Conservation (phyloP, 1,139 yeast species). For the Taiozyma sp. region DNA sequence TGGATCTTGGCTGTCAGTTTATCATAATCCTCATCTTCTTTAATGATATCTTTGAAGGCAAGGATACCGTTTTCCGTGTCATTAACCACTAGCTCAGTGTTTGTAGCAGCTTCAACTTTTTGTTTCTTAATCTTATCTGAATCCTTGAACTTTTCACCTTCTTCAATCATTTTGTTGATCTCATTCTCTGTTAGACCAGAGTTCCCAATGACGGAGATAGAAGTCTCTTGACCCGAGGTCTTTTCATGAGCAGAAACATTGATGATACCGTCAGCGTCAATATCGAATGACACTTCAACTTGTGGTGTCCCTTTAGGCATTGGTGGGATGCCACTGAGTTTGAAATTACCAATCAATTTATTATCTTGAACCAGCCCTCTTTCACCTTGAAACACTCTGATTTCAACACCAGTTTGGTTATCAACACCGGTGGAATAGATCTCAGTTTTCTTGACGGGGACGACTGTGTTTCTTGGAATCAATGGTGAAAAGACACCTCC, state of each 20-base stretch:
- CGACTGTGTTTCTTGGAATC: constrained; percentile 71
- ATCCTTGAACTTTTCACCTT: constrained; percentile 29
- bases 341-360: constrained; percentile 68
- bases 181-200: constrained; percentile 66
- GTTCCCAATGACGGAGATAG: constrained; percentile 68
- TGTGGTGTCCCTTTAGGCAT: constrained; percentile 78
- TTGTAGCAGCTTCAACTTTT: constrained; percentile 30
- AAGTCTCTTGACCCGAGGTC: constrained; percentile 48
- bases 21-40: constrained; percentile 34
- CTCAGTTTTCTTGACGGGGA: constrained; percentile 69
- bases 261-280: constrained; percentile 81
- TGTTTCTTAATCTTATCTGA: constrained; percentile 21
- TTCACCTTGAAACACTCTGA: constrained; percentile 78
- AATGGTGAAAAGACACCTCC: constrained; percentile 79
- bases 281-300: constrained; percentile 67
- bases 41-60: constrained; percentile 35
- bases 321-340: constrained; percentile 61
- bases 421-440: constrained; percentile 82
- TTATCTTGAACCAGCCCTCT: constrained; percentile 70
- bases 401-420: constrained; percentile 77
- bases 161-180: constrained; percentile 50
- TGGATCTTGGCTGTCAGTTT: constrained; percentile 31
- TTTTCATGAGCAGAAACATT: constrained; percentile 69
- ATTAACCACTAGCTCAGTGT: constrained; percentile 51
- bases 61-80: constrained; percentile 49